Evolutionary conservation across 805 yeast genomes (phyloP).

Genomic region (Priceomyces melissophilus): DNA sequence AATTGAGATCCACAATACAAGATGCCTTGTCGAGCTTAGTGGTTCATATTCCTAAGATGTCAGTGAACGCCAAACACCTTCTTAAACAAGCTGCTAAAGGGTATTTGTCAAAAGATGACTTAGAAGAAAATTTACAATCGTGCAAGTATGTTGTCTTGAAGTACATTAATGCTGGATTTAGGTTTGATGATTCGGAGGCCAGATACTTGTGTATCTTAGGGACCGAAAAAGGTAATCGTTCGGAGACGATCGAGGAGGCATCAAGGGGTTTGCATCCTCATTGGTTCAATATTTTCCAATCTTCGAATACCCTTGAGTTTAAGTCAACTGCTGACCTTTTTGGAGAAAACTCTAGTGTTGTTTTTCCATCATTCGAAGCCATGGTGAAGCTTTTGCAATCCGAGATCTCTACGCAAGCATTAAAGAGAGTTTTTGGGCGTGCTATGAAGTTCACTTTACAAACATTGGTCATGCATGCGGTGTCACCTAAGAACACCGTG

Average conservation of each 20-base stretch:
- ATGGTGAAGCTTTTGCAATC: slow-evolving; percentile 25
- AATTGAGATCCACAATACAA: slow-evolving; percentile 64
- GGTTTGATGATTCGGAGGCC: slow-evolving; percentile 65
- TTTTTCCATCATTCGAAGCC: slow-evolving; percentile 54
- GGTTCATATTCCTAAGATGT: slow-evolving; percentile 41
- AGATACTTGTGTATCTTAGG: slow-evolving; percentile 68
- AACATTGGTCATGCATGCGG: slow-evolving; percentile 63
- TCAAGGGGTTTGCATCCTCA: slow-evolving; percentile 77
- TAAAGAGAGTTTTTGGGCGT: slow-evolving; percentile 30
- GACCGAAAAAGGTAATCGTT: slow-evolving; percentile 50
- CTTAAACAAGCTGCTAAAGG: slow-evolving; percentile 38
- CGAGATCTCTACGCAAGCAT: slow-evolving; percentile 21
- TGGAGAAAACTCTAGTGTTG: slow-evolving; percentile 35
- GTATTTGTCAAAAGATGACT: slow-evolving; percentile 21
- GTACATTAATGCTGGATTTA: slow-evolving; percentile 58
- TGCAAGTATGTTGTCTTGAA: slow-evolving; percentile 65
- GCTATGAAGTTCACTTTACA: slow-evolving; percentile 55
- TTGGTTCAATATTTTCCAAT: slow-evolving; percentile 58
- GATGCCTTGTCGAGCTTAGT: slow-evolving; percentile 64
- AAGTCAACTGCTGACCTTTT: slow-evolving; percentile 43
- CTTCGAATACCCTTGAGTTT: slow-evolving; percentile 43
- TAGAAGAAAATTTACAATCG: slow-evolving; percentile 34
- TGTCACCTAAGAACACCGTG: slow-evolving; percentile 49
- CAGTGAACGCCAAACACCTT: slow-evolving; percentile 33
- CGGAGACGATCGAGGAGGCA: slow-evolving; percentile 81